Percentiles rank a stretch among this genome's conserved stretches.
phyloP scores from a whole-genome alignment of 352 stramenopile species.

The Phytopythium delawarense region DNA sequence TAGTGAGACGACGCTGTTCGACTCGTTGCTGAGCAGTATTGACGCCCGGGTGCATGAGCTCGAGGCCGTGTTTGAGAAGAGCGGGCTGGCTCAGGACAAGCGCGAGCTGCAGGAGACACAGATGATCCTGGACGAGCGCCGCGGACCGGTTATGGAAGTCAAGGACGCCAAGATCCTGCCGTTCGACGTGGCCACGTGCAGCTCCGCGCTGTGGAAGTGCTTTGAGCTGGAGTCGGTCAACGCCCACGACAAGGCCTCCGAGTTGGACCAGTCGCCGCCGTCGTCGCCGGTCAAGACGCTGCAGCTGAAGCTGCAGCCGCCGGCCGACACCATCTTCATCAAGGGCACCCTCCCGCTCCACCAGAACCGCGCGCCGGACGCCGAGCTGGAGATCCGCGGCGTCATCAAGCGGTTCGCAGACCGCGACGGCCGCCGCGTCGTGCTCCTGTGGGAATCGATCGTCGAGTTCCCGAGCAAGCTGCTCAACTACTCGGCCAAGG shows the following conservation, averaged over 20 bases:
- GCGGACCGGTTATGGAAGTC: slow-evolving; percentile 45
- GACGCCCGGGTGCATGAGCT: slow-evolving; percentile 33
- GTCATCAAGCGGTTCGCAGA: slow-evolving; percentile 42
- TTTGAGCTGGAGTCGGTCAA: slow-evolving; percentile 19
- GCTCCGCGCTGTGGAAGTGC: slow-evolving; percentile 29
- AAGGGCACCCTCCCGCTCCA: slow-evolving; percentile 35
- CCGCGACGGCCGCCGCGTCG: slow-evolving; percentile 22
- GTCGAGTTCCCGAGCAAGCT: slow-evolving; percentile 28
- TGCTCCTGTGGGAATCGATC: slow-evolving; percentile 53
- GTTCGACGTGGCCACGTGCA: slow-evolving; percentile 34
- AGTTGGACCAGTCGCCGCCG: neutral
- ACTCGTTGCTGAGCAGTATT: slow-evolving; percentile 23
- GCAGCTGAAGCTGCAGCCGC: slow-evolving; percentile 8
- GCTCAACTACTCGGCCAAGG: slow-evolving; percentile 19
- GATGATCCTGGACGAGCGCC: slow-evolving; percentile 46
- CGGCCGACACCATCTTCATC: slow-evolving; percentile 30
- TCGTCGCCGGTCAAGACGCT: slow-evolving; percentile 24
- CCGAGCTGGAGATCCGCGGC: slow-evolving; percentile 27
- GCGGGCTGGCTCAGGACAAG: slow-evolving; percentile 28
- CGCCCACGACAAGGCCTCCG: neutral
- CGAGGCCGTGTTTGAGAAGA: slow-evolving; percentile 38
- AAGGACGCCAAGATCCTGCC: slow-evolving; percentile 47
- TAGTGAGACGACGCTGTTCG: slow-evolving; percentile 33
- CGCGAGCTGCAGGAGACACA: slow-evolving; percentile 41
- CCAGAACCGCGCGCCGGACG: slow-evolving; percentile 28